Evolutionary conservation across 108 stramenopile species (phyloP).

Genomic region (Skeletonema menzelii): DNA sequence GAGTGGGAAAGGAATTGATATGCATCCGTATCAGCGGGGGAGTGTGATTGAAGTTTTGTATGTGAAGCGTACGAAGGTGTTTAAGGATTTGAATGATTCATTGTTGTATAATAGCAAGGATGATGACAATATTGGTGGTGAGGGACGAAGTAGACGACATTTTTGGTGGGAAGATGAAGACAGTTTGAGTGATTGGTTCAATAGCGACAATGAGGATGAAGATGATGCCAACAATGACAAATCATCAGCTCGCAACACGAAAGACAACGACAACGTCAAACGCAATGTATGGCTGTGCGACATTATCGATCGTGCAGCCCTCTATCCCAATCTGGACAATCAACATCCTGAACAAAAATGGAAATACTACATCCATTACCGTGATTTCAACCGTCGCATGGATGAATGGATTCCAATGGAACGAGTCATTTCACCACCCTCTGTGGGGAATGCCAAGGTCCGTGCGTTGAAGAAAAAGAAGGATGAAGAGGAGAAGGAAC

Average conservation of each 20-base stretch:
- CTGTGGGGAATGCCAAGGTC: conserved; percentile 82
- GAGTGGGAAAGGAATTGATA: conserved; percentile 58
- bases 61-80: conserved; percentile 43
- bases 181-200: conserved; percentile 26
- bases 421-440: conserved; percentile 77
- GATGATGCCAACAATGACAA: conserved; percentile 3
- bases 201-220: conserved; percentile 20
- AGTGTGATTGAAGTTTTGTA: conserved; percentile 86
- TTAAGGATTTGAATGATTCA: conserved; percentile 21
- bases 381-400: conserved; percentile 97
- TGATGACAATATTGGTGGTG: neutral
- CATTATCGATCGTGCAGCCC: conserved; percentile 77
- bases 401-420: conserved; percentile 95
- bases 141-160: neutral
- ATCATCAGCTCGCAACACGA: neutral
- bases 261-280: conserved; percentile 18
- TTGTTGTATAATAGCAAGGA: neutral
- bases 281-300: conserved; percentile 72
- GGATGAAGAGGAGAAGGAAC: conserved; percentile 40
- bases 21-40: conserved; percentile 83
- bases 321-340: conserved; percentile 14
- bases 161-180: conserved; percentile 4
- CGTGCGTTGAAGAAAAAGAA: conserved; percentile 64
- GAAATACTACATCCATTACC: conserved; percentile 97
- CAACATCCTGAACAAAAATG: conserved; percentile 36